Percentiles rank a stretch among this genome's conserved stretches.
phyloP scores from a whole-genome alignment of 495 filamentous ascomycete species.

The Penicillium lividum region DNA sequence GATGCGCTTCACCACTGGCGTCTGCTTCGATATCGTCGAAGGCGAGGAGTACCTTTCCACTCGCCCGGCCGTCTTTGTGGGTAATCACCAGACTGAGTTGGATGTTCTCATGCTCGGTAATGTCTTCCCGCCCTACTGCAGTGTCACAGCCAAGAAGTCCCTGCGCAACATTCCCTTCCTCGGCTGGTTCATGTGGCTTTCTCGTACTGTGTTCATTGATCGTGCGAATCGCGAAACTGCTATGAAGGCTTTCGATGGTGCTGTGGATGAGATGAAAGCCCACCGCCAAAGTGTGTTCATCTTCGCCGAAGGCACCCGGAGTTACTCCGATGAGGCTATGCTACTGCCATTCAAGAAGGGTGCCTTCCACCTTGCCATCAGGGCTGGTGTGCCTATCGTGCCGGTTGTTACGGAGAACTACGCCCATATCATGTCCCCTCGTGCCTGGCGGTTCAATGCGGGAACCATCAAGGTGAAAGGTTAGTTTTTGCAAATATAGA shows the following conservation, averaged over 20 bases:
- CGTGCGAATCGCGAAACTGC: slow-evolving; percentile 77
- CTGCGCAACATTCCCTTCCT: slow-evolving; percentile 81
- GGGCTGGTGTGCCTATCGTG: slow-evolving; percentile 90
- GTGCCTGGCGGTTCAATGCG: slow-evolving; percentile 65
- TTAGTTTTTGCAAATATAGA: slow-evolving; percentile 34
- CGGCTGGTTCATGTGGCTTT: slow-evolving; percentile 94
- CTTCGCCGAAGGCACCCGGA: slow-evolving; percentile 91
- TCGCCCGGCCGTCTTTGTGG: slow-evolving; percentile 86
- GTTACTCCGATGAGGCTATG: slow-evolving; percentile 77
- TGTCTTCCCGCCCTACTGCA: slow-evolving; percentile 88
- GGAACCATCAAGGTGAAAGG: slow-evolving; percentile 82
- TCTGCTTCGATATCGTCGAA: slow-evolving; percentile 74
- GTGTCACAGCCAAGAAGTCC: slow-evolving; percentile 88
- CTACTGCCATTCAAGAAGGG: slow-evolving; percentile 96
- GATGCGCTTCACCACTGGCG: slow-evolving; percentile 73
- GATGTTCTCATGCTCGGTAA: slow-evolving; percentile 88
- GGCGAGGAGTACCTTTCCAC: slow-evolving; percentile 64
- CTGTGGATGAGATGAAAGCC: slow-evolving; percentile 73
- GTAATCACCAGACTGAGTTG: slow-evolving; percentile 93
- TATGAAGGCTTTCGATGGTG: slow-evolving; percentile 81
- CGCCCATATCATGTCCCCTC: slow-evolving; percentile 73
- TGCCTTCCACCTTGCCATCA: slow-evolving; percentile 92
- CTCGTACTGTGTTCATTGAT: slow-evolving; percentile 92
- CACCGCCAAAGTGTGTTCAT: slow-evolving; percentile 88
- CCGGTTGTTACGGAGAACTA: slow-evolving; percentile 87